Conservation (phyloP, 805 yeast genomes). For the Diddensiella santjacobensis region DNA sequence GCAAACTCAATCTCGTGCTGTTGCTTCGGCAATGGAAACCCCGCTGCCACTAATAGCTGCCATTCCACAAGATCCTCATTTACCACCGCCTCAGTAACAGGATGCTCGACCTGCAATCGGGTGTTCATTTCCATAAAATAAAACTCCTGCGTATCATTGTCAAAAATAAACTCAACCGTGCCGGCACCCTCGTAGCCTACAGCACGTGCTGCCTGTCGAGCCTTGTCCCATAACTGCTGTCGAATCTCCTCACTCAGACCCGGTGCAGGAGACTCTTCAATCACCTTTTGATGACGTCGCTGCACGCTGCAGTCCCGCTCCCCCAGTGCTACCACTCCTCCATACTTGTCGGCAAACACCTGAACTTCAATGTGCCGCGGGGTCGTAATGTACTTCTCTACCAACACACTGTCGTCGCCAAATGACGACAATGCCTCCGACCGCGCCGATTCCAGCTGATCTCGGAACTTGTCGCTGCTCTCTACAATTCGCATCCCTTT, state of each 20-base stretch:
- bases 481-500: constrained; percentile 55
- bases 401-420: constrained; percentile 52
- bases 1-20: constrained; percentile 29
- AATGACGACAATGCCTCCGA: constrained; percentile 53
- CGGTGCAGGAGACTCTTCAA: constrained; percentile 58
- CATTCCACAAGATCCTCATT: constrained; percentile 55
- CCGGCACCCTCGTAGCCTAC: constrained; percentile 57
- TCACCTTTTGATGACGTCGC: constrained; percentile 52
- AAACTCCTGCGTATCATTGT: constrained; percentile 48
- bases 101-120: constrained; percentile 56
- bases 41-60: constrained; percentile 36
- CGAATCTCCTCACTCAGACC: constrained; percentile 48
- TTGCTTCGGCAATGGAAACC: constrained; percentile 31
- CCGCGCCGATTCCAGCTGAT: constrained; percentile 49
- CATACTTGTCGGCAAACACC: constrained; percentile 52
- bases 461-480: constrained; percentile 43
- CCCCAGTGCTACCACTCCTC: constrained; percentile 53
- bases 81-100: constrained; percentile 54
- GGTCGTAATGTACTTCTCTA: constrained; percentile 52
- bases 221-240: constrained; percentile 44
- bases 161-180: constrained; percentile 55
- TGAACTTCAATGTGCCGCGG: constrained; percentile 57
- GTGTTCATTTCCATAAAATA: constrained; percentile 58
- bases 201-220: constrained; percentile 46
- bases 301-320: constrained; percentile 57